Evolutionary conservation across 164 flowering plant species (phyloP).

Genomic region (Brasenia schreberi): DNA sequence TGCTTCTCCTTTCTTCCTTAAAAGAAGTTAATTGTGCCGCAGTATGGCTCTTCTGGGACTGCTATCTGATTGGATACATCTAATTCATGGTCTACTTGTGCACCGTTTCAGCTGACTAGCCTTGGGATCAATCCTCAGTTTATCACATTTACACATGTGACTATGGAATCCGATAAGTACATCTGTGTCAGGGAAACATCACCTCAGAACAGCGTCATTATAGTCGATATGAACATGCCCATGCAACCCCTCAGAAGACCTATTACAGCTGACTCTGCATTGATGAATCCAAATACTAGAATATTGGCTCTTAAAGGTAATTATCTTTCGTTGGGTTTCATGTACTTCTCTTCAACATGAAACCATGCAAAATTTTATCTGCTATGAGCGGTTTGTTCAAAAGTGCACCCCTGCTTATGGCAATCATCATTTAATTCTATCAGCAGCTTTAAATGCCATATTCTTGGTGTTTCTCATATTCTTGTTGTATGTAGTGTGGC

Average conservation of each 20-base stretch:
- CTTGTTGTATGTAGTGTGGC: no score
- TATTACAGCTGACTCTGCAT: conserved; percentile 95
- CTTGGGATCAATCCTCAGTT: conserved; percentile 89
- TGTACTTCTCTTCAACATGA: no score
- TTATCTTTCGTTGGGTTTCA: neutral
- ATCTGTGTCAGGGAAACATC: conserved; percentile 97
- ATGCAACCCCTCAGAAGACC: conserved; percentile 96
- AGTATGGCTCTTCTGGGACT: neutral
- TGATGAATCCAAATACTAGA: conserved; percentile 92
- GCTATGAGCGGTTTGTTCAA: no score
- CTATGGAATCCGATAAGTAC: conserved; percentile 97
- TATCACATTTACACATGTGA: conserved; percentile 93
- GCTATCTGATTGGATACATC: neutral
- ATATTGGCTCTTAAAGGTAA: conserved; percentile 95
- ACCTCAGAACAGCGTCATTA: conserved; percentile 94
- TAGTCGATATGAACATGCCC: conserved; percentile 95
- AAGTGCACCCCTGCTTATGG: no score
- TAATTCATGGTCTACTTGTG: neutral
- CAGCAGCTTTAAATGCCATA: no score
- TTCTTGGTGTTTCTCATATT: no score
- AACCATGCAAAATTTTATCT: no score
- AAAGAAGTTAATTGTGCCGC: neutral
- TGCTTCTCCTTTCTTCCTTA: neutral
- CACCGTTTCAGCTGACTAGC: conserved; percentile 48
- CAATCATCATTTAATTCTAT: no score